Evolutionary conservation across 176 grass and related monocot genomes (phyloP).

Genomic region (Pontederia crassipes): DNA sequence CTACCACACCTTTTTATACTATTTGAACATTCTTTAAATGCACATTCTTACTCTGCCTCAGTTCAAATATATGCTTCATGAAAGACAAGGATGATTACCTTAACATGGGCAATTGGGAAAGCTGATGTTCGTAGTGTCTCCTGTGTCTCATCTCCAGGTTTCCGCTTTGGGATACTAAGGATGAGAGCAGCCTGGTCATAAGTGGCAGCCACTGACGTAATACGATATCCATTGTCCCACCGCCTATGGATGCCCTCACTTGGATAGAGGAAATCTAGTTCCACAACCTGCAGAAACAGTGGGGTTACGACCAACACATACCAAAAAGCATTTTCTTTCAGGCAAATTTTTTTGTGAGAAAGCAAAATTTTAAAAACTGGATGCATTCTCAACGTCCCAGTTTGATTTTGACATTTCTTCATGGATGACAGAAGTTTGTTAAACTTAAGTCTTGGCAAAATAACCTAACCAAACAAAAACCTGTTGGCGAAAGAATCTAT

Average conservation of each 20-base stretch:
- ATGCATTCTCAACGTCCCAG: background rate
- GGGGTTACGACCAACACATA: too few species aligned
- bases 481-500: too few species aligned
- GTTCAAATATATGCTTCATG: background rate
- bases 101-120: conserved; percentile 51
- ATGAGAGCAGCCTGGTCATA: conserved; percentile 52
- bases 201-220: conserved; percentile 52
- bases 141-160: conserved; percentile 49
- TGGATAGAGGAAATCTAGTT: conserved; percentile 62
- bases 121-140: conserved; percentile 52
- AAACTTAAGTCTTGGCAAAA: too few species aligned
- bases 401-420: background rate
- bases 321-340: background rate
- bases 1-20: too few species aligned
- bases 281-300: conserved; percentile 37
- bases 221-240: conserved; percentile 51
- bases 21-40: too few species aligned
- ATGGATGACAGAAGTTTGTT: background rate
- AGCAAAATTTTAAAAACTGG: too few species aligned
- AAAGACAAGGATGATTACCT: conserved; percentile 24
- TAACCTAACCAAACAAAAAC: too few species aligned
- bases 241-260: conserved; percentile 56
- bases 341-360: background rate
- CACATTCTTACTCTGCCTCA: too few species aligned
- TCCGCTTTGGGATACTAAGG: conserved; percentile 47